Base-by-base conservation (phyloP, 2,329 filamentous ascomycete species). In the Dactylellina drechsleri region DNA sequence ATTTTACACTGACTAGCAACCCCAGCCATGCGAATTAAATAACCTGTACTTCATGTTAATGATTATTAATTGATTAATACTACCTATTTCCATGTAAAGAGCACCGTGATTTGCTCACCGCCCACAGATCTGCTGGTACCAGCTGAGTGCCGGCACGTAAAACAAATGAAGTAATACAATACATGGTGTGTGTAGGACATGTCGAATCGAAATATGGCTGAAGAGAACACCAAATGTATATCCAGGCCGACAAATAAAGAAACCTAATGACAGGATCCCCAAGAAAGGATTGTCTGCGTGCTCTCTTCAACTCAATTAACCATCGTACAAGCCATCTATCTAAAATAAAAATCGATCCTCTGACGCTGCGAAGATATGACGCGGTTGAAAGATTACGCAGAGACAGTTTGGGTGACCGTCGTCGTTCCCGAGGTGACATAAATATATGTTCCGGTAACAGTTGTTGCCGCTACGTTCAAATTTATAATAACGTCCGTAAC, bases 21-120 rank as follows among this genome's bases (percentile, higher is more conserved):
- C 26, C 31, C 31, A 36, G 31, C 31, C 31, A 7, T 10, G 31
- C 10, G 31, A 36, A 36, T 36, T 36, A 36, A 36, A 36, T 36
- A 36, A 36, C 31, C 6, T 36, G 31, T 8, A 10, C n/a, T 47
- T 5, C 7, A 47, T n/a, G 16, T 47, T 18, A n/a, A 4, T 47
- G 31, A 23, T 31, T 31, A 58, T 58, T 45, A 58, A 58, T 45
- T 58, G 18, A 58, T 58, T 58, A 58, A 58, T 26, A 58, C 6
- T 58, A 45, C 12, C 43, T 41, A 47, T 47, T 47, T 47, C 43
- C 43, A 47, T n/a, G 16, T 8, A 18, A 12, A 36, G 5, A 47
- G 43, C 43, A 47, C 43, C 8, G 43, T 18, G 31, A 36, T 36
- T 36, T 36, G 31, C 31, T 7, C 10, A 23, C 31, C 31, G 31